Evolutionary conservation across 2,329 filamentous ascomycete genomes (phyloP).

Genomic region (Calonectria leucothoes): DNA sequence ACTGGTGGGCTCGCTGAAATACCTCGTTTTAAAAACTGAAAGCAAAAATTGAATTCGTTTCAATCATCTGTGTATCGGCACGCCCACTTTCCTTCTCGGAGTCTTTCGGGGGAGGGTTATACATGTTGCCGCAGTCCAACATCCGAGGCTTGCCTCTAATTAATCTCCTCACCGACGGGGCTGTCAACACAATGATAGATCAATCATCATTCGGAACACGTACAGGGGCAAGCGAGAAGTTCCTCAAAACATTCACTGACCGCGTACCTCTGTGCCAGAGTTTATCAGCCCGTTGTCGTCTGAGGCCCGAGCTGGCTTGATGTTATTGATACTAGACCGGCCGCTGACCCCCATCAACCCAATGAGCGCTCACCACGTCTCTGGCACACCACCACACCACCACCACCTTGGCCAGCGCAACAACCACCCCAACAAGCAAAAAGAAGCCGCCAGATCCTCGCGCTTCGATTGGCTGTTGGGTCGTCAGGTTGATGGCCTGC

Average conservation of each 20-base stretch:
- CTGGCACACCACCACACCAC: constrained; percentile 45
- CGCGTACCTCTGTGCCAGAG: constrained; percentile 33
- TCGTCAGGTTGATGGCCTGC: constrained; percentile 23
- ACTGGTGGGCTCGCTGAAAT: constrained; percentile 18
- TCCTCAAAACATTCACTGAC: constrained; percentile 2
- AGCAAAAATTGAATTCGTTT: background rate
- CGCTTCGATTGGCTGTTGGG: constrained; percentile 23
- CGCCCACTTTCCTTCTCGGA: background rate
- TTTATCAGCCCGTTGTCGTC: constrained; percentile 23
- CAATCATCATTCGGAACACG: constrained; percentile 9
- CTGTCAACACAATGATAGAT: constrained; percentile 13
- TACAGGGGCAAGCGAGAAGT: constrained; percentile 8
- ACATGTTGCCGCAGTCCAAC: constrained; percentile 11
- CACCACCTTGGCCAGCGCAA: constrained; percentile 31
- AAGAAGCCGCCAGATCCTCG: constrained; percentile 16
- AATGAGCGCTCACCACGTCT: constrained; percentile 52
- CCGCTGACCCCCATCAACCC: constrained; percentile 38
- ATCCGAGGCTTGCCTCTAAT: constrained; percentile 20
- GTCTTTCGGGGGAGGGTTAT: constrained; percentile 23
- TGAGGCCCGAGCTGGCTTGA: constrained; percentile 26
- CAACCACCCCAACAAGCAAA: constrained; percentile 31
- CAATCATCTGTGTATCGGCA: background rate
- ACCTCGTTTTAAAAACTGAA: constrained; percentile 20
- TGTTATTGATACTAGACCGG: constrained; percentile 34
- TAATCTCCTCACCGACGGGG: background rate